A percentile compares a stretch with the other conserved stretches of the same genome.
Conservation (phyloP, 169 alveolate species). For the Cytauxzoon felis region DNA sequence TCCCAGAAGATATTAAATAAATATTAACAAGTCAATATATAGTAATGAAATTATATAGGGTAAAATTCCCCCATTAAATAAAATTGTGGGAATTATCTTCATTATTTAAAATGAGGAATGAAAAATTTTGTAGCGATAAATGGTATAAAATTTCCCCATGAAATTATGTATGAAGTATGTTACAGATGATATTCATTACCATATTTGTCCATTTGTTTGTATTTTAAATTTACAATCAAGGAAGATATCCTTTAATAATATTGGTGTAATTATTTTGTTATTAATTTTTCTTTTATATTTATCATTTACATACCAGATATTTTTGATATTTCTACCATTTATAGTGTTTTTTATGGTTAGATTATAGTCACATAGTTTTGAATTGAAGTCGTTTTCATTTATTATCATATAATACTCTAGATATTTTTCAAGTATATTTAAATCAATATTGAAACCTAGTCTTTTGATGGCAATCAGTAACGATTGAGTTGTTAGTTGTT, state of each 20-base stretch:
- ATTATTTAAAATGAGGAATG: not conserved
- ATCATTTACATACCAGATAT: conserved; percentile 22
- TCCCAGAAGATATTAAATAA: conserved; percentile 57
- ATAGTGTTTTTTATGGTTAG: conserved; percentile 9
- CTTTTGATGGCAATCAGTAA: conserved; percentile 4
- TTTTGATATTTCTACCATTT: not conserved
- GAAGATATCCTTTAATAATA: conserved; percentile 8
- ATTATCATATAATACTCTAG: conserved; percentile 1
- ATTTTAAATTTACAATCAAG: conserved; percentile 37
- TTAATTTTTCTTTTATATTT: not conserved
- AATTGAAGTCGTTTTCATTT: not conserved
- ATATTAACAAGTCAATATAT: no score
- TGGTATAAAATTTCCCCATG: no score
- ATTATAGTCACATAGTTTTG: conserved; percentile 8
- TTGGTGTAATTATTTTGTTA: not conserved
- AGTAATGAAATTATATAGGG: no score
- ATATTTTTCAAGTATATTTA: conserved; percentile 10
- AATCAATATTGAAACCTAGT: conserved; percentile 22
- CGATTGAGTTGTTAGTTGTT: not conserved
- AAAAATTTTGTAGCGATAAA: not conserved
- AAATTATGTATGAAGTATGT: no score
- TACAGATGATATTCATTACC: not conserved
- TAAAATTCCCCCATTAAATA: no score
- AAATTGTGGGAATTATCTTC: not conserved
- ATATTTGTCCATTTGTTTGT: conserved; percentile 30